Base-by-base conservation (phyloP, 257 asterid genomes). In the Primulina eburnea region DNA sequence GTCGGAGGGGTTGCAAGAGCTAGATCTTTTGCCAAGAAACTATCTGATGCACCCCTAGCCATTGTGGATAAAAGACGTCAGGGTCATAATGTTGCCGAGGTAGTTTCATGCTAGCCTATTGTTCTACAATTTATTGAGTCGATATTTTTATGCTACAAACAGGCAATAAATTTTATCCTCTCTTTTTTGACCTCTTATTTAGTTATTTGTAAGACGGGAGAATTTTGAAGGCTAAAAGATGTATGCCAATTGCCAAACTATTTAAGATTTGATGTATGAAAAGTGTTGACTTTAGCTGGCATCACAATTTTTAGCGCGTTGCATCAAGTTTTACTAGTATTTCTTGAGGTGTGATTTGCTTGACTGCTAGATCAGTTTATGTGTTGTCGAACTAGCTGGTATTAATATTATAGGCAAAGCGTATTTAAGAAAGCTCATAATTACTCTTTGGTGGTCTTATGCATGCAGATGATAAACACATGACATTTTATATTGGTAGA, bases 1-100 rank as follows among this genome's bases (percentile, higher is more conserved):
- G 97, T 91, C 78, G 97, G 97, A 68, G 97, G 97, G 35, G 97
- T 91, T 73, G 97, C 97, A 70, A 82, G 97, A 81, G 97, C 97
- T 64, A 86, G 97, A 62, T 89, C 97, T 76, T 91, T 91, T 74
- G 97, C 97, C 4, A 91, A 91, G 79, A 91, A 91, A 82, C 78
- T 91, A 78, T 91, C 97, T 74, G 97, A 91, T 78, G 97, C 97
- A 67, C 97, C 96, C 72, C 80, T 91, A 80, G 97, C 97, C 80
- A 91, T 91, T 76, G 97, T 91, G 76, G 97, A 91, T 78, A 91
- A 91, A 80, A 87, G 97, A 87, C 89, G 97, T 34, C 95, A 91
- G 0, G 95, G 91, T 47, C 97, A 91, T 62, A 91, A 89, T 63
- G 78, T 91, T 18, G 92, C 97, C 18, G 96, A 91, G 97, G 97